phyloP scores from a whole-genome alignment of 805 yeast genomes.

The Ogataea naganishii region DNA sequence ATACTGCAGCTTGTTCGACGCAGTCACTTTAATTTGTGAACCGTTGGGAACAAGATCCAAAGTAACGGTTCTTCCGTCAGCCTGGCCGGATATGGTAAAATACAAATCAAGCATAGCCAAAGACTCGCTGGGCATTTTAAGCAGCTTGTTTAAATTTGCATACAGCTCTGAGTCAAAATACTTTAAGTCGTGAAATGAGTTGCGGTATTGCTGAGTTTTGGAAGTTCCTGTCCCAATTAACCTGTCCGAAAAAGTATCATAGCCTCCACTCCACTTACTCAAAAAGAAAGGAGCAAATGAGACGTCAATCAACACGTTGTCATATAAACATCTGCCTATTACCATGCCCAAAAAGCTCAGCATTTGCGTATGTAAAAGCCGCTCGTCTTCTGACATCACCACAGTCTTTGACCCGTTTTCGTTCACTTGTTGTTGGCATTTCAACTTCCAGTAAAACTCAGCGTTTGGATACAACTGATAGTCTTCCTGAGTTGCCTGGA shows the following conservation, averaged over 20 bases:
- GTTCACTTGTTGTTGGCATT: slow-evolving; percentile 15
- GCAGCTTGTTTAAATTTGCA: slow-evolving; percentile 51
- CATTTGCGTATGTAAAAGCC: slow-evolving; percentile 20
- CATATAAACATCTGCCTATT: slow-evolving; percentile 85
- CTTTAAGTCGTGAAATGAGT: slow-evolving; percentile 71
- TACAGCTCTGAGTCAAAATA: slow-evolving; percentile 65
- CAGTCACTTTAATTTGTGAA: slow-evolving; percentile 42
- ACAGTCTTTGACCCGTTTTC: slow-evolving; percentile 10
- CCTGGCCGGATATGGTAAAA: slow-evolving; percentile 52
- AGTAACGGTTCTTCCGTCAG: slow-evolving; percentile 29
- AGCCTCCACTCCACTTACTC: slow-evolving; percentile 42
- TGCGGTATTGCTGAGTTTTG: slow-evolving; percentile 29
- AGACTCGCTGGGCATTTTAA: slow-evolving; percentile 45
- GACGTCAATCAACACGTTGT: slow-evolving; percentile 70
- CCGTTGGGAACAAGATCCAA: slow-evolving; percentile 63
- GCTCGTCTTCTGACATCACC: slow-evolving; percentile 16
- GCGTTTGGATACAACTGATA: slow-evolving; percentile 75
- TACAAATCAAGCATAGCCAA: slow-evolving; percentile 51
- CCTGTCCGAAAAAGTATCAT: not conserved
- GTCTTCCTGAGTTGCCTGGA: slow-evolving; percentile 33
- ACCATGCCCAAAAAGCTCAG: slow-evolving; percentile 67
- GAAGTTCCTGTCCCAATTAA: slow-evolving; percentile 2
- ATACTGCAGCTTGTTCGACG: slow-evolving; percentile 58
- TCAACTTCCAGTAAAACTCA: slow-evolving; percentile 21
- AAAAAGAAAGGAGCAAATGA: slow-evolving; percentile 83